Percentiles rank a stretch among this genome's conserved stretches.
phyloP scores from a whole-genome alignment of 345 rosid species.

The Gossypium raimondii region DNA sequence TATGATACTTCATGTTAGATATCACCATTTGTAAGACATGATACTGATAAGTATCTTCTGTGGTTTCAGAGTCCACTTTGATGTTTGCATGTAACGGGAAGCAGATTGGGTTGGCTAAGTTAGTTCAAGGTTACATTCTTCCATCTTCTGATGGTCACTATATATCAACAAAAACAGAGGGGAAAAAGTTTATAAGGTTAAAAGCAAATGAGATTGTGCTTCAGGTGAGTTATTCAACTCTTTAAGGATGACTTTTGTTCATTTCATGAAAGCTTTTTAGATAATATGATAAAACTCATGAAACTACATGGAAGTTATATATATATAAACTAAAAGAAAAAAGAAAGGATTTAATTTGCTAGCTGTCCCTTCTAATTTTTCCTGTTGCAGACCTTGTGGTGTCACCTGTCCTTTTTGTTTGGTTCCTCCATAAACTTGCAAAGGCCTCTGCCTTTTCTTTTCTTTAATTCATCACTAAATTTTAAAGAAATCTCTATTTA shows the following conservation, averaged over 20 bases:
- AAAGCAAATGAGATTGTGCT: slow-evolving; percentile 77
- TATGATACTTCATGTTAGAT: slow-evolving; percentile 19
- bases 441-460: neutral
- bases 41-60: slow-evolving; percentile 29
- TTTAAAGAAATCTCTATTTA: neutral
- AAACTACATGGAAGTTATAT: neutral
- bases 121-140: slow-evolving; percentile 73
- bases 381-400: neutral
- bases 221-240: slow-evolving; percentile 52
- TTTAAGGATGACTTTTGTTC: neutral
- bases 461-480: neutral
- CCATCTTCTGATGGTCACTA: slow-evolving; percentile 77
- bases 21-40: slow-evolving; percentile 16
- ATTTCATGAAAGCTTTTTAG: neutral
- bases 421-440: neutral
- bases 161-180: slow-evolving; percentile 76
- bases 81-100: slow-evolving; percentile 78
- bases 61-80: slow-evolving; percentile 82
- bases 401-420: neutral
- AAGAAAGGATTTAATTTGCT: neutral
- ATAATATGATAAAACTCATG: neutral
- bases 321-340: neutral
- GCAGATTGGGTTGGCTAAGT: slow-evolving; percentile 81
- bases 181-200: slow-evolving; percentile 78
- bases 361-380: neutral